phyloP scores from a whole-genome alignment of 345 rosid species.

The Lenwebbia sp. region DNA sequence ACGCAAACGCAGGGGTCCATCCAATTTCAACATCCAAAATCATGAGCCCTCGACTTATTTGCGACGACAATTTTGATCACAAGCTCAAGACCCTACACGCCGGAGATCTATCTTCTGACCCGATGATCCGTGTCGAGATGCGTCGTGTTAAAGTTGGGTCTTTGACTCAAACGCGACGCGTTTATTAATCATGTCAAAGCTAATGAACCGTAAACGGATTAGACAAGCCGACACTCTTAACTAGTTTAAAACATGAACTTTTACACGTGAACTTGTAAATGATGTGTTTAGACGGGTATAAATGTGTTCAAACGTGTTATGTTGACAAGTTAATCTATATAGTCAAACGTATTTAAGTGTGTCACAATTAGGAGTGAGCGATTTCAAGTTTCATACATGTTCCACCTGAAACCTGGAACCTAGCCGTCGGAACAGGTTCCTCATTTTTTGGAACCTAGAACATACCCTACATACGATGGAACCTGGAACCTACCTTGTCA shows the following conservation, averaged over 20 bases:
- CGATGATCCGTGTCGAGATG: not conserved
- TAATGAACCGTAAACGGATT: not conserved
- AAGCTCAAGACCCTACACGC: not conserved
- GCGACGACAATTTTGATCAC: not conserved
- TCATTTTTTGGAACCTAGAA: too few species aligned
- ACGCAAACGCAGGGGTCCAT: not conserved
- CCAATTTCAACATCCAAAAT: not conserved
- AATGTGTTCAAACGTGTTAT: rapidly evolving
- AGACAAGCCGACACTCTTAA: not conserved
- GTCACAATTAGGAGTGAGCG: too few species aligned
- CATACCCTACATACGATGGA: too few species aligned
- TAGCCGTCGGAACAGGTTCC: too few species aligned
- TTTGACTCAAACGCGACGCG: not conserved
- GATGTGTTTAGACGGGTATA: not conserved
- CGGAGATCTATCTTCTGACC: not conserved
- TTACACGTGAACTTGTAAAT: not conserved
- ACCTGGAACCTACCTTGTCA: too few species aligned
- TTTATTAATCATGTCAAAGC: not conserved
- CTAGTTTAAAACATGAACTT: not conserved
- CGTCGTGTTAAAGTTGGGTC: too few species aligned
- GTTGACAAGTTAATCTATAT: not conserved
- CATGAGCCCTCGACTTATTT: not conserved
- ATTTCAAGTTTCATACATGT: too few species aligned
- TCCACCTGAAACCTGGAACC: too few species aligned
- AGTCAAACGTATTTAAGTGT: too few species aligned